Evolutionary conservation across 208 protist genomes (phyloP), one percentile per base, ranked within the genome.

Genomic region (Wallacemonas rigidus): DNA sequence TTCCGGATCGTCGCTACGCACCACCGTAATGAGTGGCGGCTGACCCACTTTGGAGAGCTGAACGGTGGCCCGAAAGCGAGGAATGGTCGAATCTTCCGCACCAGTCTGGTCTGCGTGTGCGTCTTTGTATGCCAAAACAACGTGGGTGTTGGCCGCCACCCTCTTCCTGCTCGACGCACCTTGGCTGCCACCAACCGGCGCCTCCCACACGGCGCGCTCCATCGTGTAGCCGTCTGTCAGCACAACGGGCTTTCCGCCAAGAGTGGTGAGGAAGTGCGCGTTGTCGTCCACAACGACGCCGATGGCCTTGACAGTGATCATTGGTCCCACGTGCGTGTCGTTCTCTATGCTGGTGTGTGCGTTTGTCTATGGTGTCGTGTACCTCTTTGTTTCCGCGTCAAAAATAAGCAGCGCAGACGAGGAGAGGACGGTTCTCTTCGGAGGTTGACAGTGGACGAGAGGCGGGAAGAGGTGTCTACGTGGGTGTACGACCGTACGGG

Each of bases 161-260:
- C 26, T 47, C 64, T 58, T 69, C 64, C 43, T 57, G 36, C 58
- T 58, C 17, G 40, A 5, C 9, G 44, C 43, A 4, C 15, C 14
- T 44, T 43, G 58, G 47, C 38, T 26, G 40, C 15, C 55, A 35
- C 36, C 39, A 11, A 39, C 57, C 26, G 26, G 9, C 36, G 17
- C 63, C 15, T 71, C 41, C 68, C 92, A 91, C n/a, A 93, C 80
- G 53, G 75, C 60, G 5, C 85, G 81, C 60, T 92, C 77, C 35
- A 95, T 58, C 12, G 63, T 75, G 74, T 88, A 95, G 61, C 81
- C 80, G 11, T 83, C 63, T 0, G 90, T 82, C n/a, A 82, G 80
- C 11, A 83, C 63, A 44, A 81, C 54, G 1, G 77, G 55, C 65
- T 82, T 82, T 15, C 79, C 81, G 7, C 11, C 40, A 2, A 74